phyloP scores from a whole-genome alignment of 495 filamentous ascomycete species.

The Penicillium argentinense region DNA sequence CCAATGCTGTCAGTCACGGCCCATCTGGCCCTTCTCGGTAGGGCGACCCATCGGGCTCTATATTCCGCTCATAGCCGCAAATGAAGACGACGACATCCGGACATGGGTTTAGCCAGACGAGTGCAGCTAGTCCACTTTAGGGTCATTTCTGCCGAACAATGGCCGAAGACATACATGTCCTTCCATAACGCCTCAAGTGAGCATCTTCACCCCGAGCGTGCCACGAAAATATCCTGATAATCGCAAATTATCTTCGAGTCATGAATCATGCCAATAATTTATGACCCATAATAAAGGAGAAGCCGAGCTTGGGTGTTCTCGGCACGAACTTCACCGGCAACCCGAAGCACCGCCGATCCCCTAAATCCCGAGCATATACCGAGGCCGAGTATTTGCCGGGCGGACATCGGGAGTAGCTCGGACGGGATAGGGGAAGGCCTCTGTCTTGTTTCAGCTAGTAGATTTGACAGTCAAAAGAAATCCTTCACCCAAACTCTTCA shows the following conservation, averaged over 20 bases:
- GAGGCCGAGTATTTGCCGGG: conserved; percentile 9
- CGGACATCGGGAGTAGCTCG: conserved; percentile 11
- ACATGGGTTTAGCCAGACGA: neutral
- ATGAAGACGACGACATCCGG: neutral
- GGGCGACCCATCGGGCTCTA: neutral
- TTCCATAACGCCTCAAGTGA: neutral
- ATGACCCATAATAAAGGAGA: neutral
- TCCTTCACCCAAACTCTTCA: too few relatives aligned
- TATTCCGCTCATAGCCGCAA: neutral
- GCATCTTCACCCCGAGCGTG: neutral
- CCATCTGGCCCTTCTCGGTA: neutral
- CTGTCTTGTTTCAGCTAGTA: conserved; percentile 2
- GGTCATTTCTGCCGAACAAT: neutral
- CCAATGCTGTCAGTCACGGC: too few relatives aligned
- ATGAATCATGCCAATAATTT: neutral
- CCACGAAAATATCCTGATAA: neutral
- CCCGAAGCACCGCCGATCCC: neutral
- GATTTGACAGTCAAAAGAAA: too few relatives aligned
- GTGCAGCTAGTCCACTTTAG: neutral
- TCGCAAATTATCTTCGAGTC: neutral
- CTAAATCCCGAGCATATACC: conserved; percentile 8
- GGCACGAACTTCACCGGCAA: conserved; percentile 1
- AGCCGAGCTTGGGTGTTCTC: neutral
- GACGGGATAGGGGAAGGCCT: conserved; percentile 1
- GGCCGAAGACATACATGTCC: neutral